Conservation (phyloP, 1,284 basidiomycete species). For the Irpex rosettiformis region DNA sequence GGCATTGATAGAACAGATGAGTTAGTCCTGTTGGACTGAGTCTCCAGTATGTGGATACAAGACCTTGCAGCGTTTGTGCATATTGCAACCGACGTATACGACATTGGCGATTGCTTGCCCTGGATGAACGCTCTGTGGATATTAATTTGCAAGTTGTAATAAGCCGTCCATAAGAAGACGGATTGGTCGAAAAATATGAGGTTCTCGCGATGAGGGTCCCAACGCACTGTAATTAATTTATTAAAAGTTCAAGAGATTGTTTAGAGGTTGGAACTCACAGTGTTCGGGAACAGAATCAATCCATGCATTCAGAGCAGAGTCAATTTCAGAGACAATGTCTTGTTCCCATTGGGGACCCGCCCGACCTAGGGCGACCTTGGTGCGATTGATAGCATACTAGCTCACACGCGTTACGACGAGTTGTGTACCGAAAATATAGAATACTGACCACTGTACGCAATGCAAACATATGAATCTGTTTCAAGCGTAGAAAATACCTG, state of each 20-base stretch:
- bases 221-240: slow-evolving; percentile 11
- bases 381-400: slow-evolving; percentile 23
- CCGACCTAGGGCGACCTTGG: slow-evolving; percentile 16
- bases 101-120: slow-evolving; percentile 53
- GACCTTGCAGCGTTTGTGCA: slow-evolving; percentile 84
- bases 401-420: neutral
- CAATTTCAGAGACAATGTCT: slow-evolving; percentile 22
- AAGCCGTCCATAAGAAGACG: slow-evolving; percentile 61
- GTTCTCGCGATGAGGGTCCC: slow-evolving; percentile 65
- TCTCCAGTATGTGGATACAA: slow-evolving; percentile 69
- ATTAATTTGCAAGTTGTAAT: slow-evolving; percentile 75
- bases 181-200: slow-evolving; percentile 66
- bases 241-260: neutral
- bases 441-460: slow-evolving; percentile 58
- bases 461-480: slow-evolving; percentile 60
- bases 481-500: slow-evolving; percentile 53
- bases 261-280: slow-evolving; percentile 13
- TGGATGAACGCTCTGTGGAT: slow-evolving; percentile 84
- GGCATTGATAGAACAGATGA: neutral
- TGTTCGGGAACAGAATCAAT: slow-evolving; percentile 23
- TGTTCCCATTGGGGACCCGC: slow-evolving; percentile 23
- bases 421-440: neutral
- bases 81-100: slow-evolving; percentile 75
- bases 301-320: slow-evolving; percentile 26
- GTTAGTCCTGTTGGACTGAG: slow-evolving; percentile 37